Evolutionary conservation across 1,284 basidiomycete species (phyloP).

Genomic region (Boletus semigastroideus): DNA sequence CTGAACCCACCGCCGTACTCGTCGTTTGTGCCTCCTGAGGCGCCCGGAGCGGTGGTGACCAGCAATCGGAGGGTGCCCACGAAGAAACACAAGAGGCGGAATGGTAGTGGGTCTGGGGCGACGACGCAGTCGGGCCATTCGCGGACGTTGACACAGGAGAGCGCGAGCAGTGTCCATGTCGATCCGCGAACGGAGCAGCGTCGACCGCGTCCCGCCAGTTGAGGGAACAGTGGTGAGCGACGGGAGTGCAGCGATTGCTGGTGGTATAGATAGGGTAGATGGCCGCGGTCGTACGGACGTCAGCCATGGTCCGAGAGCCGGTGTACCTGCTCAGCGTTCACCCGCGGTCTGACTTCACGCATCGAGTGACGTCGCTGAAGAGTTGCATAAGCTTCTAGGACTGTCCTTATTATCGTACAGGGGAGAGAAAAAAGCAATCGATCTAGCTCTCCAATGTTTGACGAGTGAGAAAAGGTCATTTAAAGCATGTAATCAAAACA

Average conservation of each 20-base stretch:
- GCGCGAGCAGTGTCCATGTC: not conserved
- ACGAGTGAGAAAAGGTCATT: too few relatives aligned
- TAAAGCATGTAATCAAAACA: too few relatives aligned
- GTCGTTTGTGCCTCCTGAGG: not conserved
- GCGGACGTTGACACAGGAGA: constrained; percentile 5
- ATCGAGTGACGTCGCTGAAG: too few relatives aligned
- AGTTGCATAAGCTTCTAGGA: too few relatives aligned
- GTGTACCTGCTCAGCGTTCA: not conserved
- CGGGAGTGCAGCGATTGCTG: not conserved
- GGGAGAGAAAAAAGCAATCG: too few relatives aligned
- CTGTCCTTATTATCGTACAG: too few relatives aligned
- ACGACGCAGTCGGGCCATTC: constrained; percentile 12
- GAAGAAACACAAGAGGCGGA: constrained; percentile 2
- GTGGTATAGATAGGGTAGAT: not conserved
- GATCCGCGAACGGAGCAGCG: not conserved
- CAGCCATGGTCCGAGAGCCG: not conserved
- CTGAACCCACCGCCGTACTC: constrained; percentile 29
- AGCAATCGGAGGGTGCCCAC: not conserved
- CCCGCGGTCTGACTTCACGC: constrained; percentile 13
- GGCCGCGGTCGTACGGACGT: not conserved
- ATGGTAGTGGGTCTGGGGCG: constrained; percentile 5
- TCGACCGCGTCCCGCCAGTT: not conserved
- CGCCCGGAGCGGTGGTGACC: not conserved
- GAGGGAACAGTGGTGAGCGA: not conserved
- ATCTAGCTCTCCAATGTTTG: too few relatives aligned